Evolutionary conservation across 495 filamentous ascomycete species (phyloP).

Genomic region (Extremus antarcticus): DNA sequence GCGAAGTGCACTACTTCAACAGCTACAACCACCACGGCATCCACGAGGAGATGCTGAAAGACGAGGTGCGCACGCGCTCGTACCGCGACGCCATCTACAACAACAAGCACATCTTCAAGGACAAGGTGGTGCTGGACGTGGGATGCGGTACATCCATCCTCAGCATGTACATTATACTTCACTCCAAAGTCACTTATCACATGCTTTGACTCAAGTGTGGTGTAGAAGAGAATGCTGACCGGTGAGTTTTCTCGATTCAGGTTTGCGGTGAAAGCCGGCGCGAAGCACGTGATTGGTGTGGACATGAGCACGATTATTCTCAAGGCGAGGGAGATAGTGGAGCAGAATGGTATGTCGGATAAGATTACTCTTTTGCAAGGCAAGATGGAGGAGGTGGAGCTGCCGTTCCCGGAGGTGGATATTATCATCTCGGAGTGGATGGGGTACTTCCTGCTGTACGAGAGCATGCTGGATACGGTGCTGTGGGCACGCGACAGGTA

Average conservation of each 20-base stretch:
- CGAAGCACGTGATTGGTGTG: slow-evolving; percentile 88
- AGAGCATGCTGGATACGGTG: slow-evolving; percentile 96
- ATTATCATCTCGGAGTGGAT: slow-evolving; percentile 99
- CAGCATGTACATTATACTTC: slow-evolving; percentile 50
- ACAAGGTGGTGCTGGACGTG: slow-evolving; percentile 95
- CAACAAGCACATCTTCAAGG: slow-evolving; percentile 91
- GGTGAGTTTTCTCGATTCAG: slow-evolving; percentile 36
- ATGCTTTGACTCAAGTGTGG: not conserved
- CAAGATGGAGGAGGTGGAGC: slow-evolving; percentile 87
- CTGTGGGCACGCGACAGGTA: slow-evolving; percentile 89
- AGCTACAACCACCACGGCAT: slow-evolving; percentile 97
- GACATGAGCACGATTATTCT: slow-evolving; percentile 96
- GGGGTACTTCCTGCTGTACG: slow-evolving; percentile 97
- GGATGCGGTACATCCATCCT: slow-evolving; percentile 90
- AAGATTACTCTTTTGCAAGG: slow-evolving; percentile 88
- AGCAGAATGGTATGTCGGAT: slow-evolving; percentile 67
- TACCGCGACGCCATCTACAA: slow-evolving; percentile 96
- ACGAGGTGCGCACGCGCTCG: slow-evolving; percentile 89
- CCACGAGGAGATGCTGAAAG: slow-evolving; percentile 99
- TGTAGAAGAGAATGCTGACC: not conserved
- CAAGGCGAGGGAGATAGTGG: slow-evolving; percentile 86
- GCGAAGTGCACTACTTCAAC: slow-evolving; percentile 95
- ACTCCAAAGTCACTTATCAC: not conserved
- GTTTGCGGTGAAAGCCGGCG: slow-evolving; percentile 92
- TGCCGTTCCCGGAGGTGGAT: slow-evolving; percentile 86